Conservation (phyloP, 108 stramenopile genomes). For the Cyclotella atomus region DNA sequence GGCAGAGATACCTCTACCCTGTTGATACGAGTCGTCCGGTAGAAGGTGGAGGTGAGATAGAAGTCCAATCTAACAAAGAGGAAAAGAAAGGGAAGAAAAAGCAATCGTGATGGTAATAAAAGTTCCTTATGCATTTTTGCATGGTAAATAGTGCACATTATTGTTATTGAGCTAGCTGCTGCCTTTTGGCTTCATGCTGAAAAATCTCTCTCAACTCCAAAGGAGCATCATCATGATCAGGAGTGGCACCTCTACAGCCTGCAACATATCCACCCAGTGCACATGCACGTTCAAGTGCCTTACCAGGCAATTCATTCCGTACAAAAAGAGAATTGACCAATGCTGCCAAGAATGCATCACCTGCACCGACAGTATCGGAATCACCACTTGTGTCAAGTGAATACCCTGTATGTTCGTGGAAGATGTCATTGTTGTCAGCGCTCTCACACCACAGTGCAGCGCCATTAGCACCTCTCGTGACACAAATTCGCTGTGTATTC, state of each 20-base stretch:
- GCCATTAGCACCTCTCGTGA: conserved; percentile 46
- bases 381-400: not conserved
- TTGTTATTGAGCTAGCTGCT: not conserved
- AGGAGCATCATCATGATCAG: conserved; percentile 47
- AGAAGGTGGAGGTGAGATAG: conserved; percentile 25
- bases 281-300: conserved; percentile 38
- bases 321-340: conserved; percentile 36
- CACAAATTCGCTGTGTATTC: conserved; percentile 44
- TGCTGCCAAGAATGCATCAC: conserved; percentile 51
- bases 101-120: not conserved
- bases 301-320: conserved; percentile 18
- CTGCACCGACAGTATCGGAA: conserved; percentile 51
- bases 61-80: not conserved
- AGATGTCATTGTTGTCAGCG: conserved; percentile 5
- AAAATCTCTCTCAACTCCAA: conserved; percentile 34
- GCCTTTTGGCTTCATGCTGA: not conserved
- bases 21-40: conserved; percentile 67
- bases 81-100: not conserved
- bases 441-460: conserved; percentile 38
- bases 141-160: not conserved
- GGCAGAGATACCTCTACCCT: conserved; percentile 94
- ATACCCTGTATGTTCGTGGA: conserved; percentile 40
- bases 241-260: conserved; percentile 45
- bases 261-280: conserved; percentile 52
- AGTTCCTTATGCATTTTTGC: no score